A percentile compares a stretch with the other conserved stretches of the same genome.
These are phyloP conservation scores for Tulasnella sp. DNA, from an alignment of 768 basidiomycete species.

Conservation along the genomic window DNA sequence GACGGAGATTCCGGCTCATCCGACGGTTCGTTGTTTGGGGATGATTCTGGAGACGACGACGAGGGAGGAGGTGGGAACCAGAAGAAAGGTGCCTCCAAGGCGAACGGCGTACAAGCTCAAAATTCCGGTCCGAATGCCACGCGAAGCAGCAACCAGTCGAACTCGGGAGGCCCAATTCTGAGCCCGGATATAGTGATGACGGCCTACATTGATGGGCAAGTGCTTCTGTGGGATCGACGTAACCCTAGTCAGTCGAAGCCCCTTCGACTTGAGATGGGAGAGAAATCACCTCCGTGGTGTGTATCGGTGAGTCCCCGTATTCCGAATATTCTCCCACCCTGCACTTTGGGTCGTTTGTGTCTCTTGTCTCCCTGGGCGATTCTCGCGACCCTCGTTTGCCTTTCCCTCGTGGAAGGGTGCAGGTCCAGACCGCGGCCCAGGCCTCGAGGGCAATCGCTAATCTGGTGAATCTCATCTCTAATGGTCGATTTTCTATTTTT, in stretches of 20 bases:
- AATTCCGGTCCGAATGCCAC: constrained; percentile 25
- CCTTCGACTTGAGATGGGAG: constrained; percentile 80
- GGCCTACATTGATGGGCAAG: constrained; percentile 87
- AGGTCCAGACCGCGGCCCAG: constrained; percentile 26
- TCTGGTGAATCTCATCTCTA: constrained; percentile 19
- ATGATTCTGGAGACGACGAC: constrained; percentile 62
- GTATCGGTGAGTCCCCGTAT: constrained; percentile 67
- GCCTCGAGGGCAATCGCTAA: constrained; percentile 15
- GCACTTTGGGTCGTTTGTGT: not conserved
- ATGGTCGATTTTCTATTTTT: not conserved
- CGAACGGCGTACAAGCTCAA: constrained; percentile 29
- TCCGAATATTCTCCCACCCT: constrained; percentile 26
- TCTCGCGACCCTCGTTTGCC: constrained; percentile 17
- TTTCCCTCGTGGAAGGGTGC: constrained; percentile 22
- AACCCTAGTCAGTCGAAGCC: constrained; percentile 57
- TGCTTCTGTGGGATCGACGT: constrained; percentile 89
- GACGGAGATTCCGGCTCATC: constrained; percentile 80
- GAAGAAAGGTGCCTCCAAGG: constrained; percentile 35
- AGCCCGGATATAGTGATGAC: constrained; percentile 87
- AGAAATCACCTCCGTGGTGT: constrained; percentile 95
- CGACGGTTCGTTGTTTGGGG: constrained; percentile 77
- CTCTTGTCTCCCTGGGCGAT: not conserved
- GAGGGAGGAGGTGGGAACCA: constrained; percentile 58
- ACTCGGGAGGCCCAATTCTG: constrained; percentile 44
- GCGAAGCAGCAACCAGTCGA: constrained; percentile 11